Evolutionary conservation across 768 basidiomycete species (phyloP).

Genomic region (Trametopsis cervina): DNA sequence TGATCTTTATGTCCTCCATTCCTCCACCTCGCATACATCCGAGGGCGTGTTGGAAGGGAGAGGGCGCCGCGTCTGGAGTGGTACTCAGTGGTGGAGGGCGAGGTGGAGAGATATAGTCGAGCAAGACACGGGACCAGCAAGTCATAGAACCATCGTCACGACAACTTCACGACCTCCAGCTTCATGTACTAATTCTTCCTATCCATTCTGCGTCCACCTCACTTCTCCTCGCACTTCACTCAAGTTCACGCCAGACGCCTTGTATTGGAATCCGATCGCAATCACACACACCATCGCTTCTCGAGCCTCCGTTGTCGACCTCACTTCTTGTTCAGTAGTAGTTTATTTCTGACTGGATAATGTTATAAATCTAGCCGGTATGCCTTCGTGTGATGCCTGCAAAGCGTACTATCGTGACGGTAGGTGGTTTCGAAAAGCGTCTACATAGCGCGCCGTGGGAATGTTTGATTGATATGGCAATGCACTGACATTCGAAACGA

Average conservation of each 20-base stretch:
- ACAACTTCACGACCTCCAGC: conserved; percentile 8
- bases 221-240: conserved; percentile 3
- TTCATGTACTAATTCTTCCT: not conserved
- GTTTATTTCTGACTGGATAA: not conserved
- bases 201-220: not conserved
- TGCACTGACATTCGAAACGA: conserved; percentile 3
- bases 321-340: conserved; percentile 1
- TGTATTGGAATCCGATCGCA: conserved; percentile 6
- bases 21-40: conserved; percentile 43
- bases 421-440: too few relatives aligned
- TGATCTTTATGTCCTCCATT: conserved; percentile 56
- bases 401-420: too few relatives aligned
- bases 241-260: conserved; percentile 3
- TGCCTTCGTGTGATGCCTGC: not conserved
- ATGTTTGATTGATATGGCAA: not conserved
- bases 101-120: conserved; percentile 4
- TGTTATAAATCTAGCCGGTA: not conserved
- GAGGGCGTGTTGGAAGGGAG: conserved; percentile 63
- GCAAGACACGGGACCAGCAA: not conserved
- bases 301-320: not conserved
- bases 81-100: conserved; percentile 6
- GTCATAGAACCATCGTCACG: conserved; percentile 3
- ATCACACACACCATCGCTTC: not conserved
- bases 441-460: not conserved
- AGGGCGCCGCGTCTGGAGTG: conserved; percentile 55